Percentiles rank a stretch among this genome's conserved stretches.
Evolutionary conservation across 2,329 filamentous ascomycete species (phyloP).

Genomic region (Fusarium pseudoanthophilum): DNA sequence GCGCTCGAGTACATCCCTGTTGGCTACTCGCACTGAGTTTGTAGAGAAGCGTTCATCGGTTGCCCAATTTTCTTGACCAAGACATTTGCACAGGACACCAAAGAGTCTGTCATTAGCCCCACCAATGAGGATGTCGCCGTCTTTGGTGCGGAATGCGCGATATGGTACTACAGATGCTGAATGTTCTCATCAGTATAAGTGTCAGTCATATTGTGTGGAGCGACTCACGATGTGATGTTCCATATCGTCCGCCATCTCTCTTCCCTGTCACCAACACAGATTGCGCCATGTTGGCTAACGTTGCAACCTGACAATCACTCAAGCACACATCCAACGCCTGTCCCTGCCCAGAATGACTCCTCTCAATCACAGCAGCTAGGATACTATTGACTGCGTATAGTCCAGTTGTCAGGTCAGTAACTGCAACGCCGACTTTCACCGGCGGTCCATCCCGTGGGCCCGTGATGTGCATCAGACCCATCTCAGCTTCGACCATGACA

Average conservation of each 20-base stretch:
- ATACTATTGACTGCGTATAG: slow-evolving; percentile 94
- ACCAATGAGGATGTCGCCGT: slow-evolving; percentile 74
- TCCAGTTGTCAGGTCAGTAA: slow-evolving; percentile 93
- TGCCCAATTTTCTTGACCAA: slow-evolving; percentile 68
- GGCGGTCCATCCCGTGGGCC: slow-evolving; percentile 86
- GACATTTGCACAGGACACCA: slow-evolving; percentile 67
- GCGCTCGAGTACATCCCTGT: slow-evolving; percentile 79
- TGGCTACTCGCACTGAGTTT: slow-evolving; percentile 70
- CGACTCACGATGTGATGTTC: slow-evolving; percentile 84
- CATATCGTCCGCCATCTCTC: slow-evolving; percentile 88
- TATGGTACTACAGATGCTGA: slow-evolving; percentile 95
- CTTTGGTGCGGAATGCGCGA: slow-evolving; percentile 78
- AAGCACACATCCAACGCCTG: slow-evolving; percentile 92
- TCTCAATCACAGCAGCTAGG: slow-evolving; percentile 84
- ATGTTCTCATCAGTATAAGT: fast-evolving
- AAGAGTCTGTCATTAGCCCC: slow-evolving; percentile 77
- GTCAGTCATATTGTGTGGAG: fast-evolving
- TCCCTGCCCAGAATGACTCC: slow-evolving; percentile 77
- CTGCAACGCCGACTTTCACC: slow-evolving; percentile 95
- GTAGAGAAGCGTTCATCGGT: slow-evolving; percentile 66
- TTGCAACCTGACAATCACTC: slow-evolving; percentile 95
- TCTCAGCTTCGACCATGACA: slow-evolving; percentile 98
- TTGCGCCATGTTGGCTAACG: slow-evolving; percentile 90
- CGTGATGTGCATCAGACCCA: slow-evolving; percentile 98
- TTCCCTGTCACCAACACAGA: slow-evolving; percentile 87